Percentiles rank a stretch among this genome's conserved stretches.
These are phyloP conservation scores for Suhomyces kilbournensis DNA, from an alignment of 805 yeast species.

Conservation along the genomic window DNA sequence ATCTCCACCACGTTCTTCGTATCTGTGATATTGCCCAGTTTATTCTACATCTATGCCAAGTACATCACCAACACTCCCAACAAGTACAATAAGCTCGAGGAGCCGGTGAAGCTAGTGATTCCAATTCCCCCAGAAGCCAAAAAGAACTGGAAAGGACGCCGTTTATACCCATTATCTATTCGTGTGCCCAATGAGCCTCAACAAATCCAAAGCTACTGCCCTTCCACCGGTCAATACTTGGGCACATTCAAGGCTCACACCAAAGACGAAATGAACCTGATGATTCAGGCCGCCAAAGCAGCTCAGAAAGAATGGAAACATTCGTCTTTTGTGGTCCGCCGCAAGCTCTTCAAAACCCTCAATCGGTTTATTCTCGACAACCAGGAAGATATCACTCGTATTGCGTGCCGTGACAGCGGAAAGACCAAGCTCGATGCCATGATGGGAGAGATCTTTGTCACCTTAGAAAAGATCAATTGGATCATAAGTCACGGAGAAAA, in stretches of 20 bases:
- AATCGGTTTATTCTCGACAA: constrained; percentile 69
- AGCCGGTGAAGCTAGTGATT: constrained; percentile 47
- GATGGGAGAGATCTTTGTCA: constrained; percentile 94
- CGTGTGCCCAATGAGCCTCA: constrained; percentile 60
- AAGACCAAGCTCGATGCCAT: constrained; percentile 95
- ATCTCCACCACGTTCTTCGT: constrained; percentile 43
- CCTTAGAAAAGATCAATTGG: constrained; percentile 92
- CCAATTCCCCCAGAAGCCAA: constrained; percentile 73
- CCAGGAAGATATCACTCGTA: constrained; percentile 83
- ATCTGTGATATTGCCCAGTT: constrained; percentile 34
- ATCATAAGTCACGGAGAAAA: constrained; percentile 76
- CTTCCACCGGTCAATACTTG: constrained; percentile 89
- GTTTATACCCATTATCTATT: constrained; percentile 63
- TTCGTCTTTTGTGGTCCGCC: constrained; percentile 62
- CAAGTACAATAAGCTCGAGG: constrained; percentile 41
- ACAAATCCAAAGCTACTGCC: constrained; percentile 82
- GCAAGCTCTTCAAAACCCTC: constrained; percentile 68
- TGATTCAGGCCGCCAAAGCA: constrained; percentile 48
- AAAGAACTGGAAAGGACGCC: constrained; percentile 89
- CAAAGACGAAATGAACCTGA: constrained; percentile 66
- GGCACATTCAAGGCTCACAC: constrained; percentile 68
- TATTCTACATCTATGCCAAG: constrained; percentile 33
- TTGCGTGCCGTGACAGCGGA: constrained; percentile 96
- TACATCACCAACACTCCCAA: constrained; percentile 39
- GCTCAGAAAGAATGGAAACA: constrained; percentile 54